Evolutionary conservation across 768 basidiomycete species (phyloP).

Genomic region (Pleurotus giganteus): DNA sequence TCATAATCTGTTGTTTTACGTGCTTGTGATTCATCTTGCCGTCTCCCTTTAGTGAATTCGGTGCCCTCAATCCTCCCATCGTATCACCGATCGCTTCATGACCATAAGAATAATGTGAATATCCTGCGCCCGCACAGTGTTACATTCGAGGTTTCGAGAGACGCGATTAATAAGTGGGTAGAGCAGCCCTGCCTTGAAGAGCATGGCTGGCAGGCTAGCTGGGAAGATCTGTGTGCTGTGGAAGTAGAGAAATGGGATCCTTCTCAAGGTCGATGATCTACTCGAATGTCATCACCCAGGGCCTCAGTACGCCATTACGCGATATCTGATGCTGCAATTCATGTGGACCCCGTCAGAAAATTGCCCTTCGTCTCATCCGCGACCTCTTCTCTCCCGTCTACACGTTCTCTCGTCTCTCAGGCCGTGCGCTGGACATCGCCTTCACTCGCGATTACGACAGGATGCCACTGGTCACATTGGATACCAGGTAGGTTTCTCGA

Average conservation of each 20-base stretch:
- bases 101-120: constrained; percentile 55
- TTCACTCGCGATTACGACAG: too few relatives aligned
- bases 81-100: constrained; percentile 64
- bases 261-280: too few relatives aligned
- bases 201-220: constrained; percentile 64
- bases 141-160: constrained; percentile 68
- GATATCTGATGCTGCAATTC: too few relatives aligned
- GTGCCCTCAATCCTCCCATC: constrained; percentile 55
- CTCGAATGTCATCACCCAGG: too few relatives aligned
- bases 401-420: too few relatives aligned
- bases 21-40: constrained; percentile 3
- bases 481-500: too few relatives aligned
- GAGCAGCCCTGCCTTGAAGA: constrained; percentile 68
- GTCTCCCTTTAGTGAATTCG: constrained; percentile 42
- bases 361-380: too few relatives aligned
- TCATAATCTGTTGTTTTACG: not conserved
- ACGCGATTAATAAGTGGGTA: constrained; percentile 62
- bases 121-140: constrained; percentile 61
- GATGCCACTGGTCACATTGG: too few relatives aligned
- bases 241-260: constrained; percentile 73
- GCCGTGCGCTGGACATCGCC: too few relatives aligned
- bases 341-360: too few relatives aligned
- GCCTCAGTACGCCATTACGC: too few relatives aligned
- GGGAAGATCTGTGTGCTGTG: constrained; percentile 78
- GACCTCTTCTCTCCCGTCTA: too few relatives aligned